Evolutionary conservation across 345 rosid species (phyloP), one percentile per base, ranked within the genome.

Genomic region (Pseudoturritis turrita): DNA sequence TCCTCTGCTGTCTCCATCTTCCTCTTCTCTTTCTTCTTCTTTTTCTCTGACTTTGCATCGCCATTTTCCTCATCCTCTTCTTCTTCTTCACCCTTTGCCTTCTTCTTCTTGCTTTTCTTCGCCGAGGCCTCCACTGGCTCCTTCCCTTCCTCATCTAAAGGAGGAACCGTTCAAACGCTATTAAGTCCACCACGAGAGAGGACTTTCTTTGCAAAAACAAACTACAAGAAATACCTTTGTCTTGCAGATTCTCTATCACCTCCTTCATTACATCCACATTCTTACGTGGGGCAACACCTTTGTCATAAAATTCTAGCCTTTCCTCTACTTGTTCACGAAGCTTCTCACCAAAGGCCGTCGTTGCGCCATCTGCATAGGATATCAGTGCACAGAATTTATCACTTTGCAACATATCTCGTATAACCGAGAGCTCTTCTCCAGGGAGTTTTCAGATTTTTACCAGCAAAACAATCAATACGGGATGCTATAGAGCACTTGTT

Each of bases 401-500:
- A 47, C 41, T 56, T 9, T 0, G 35, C 19, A 76, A 10, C 15
- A 62, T 14, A 18, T 35, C 12, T 28, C 65, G 44, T 9, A 19
- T 18, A 17, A 31, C 40, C 1, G 9, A 58, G 12, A 29, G 31
- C 58, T 67, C n/a, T 41, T 50, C 4, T 11, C n/a, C 10, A 23
- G 11, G 28, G 49, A 0, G 18, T 46, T 29, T 35, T 28, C 26
- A 55, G 33, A 23, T 15, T 33, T 65, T 68, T 82, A 92, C 98
- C 99, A 29, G 98, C 74, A 81, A 92, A 96, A 78, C 98, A 96
- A 80, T 96, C 99, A n/a, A 96, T 96, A 17, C 99, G 85, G 47
- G 98, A 86, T 18, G 98, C 99, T 41, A 96, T 92, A 5, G 98
- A 96, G 77, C 99, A 96, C 79, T 96, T 96, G 77, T 96, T 96